Base-by-base conservation (phyloP, 495 filamentous ascomycete genomes). In the Penicillium cinerascens region DNA sequence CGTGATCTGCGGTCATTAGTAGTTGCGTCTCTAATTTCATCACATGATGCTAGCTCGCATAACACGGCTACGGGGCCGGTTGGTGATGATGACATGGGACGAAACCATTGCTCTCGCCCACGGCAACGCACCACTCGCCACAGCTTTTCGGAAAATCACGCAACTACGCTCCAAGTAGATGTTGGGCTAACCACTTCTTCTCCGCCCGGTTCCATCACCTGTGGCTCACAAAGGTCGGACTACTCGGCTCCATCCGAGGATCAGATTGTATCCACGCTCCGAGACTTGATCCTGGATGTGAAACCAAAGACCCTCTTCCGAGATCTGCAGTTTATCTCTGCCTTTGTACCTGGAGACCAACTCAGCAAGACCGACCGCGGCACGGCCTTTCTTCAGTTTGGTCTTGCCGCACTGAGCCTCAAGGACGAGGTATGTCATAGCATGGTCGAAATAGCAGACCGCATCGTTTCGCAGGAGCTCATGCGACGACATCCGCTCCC, bases 381-480 rank as follows among this genome's bases (percentile, higher is more conserved):
- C 29, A 96, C 92, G 55, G 91, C 93, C 0, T 98, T 97, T 68
- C 91, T 95, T 83, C 90, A 98, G 64, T 89, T 92, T 35, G 89
- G 87, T 2, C 78, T 96, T 15, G 93, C 93, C 11, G 91, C 91
- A 6, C 73, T 97, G 33, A 84, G 85, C 36, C 76, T 97, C 38
- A 97, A 97, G 67, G 88, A 92, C 60, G 91, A 97, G 48, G 82
- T 93, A 18, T 91, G 88, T 67, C 80, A 86, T 37, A 87, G 88
- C 27, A 93, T 96, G 86, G 87, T 97, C n/a, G 88, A 91, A 53
- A 77, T 81, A 35, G 78, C 78, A 8, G 76, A 78, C 56, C 70
- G 61, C 26, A 79, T 73, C 51, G 71, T 73, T 4, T 76, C 69
- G 9, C 67, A 74, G 36, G 70, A 70, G 43, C 69, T 75, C 21